phyloP scores from a whole-genome alignment of 208 protist genomes.

The Wallacemonas collosoma region DNA sequence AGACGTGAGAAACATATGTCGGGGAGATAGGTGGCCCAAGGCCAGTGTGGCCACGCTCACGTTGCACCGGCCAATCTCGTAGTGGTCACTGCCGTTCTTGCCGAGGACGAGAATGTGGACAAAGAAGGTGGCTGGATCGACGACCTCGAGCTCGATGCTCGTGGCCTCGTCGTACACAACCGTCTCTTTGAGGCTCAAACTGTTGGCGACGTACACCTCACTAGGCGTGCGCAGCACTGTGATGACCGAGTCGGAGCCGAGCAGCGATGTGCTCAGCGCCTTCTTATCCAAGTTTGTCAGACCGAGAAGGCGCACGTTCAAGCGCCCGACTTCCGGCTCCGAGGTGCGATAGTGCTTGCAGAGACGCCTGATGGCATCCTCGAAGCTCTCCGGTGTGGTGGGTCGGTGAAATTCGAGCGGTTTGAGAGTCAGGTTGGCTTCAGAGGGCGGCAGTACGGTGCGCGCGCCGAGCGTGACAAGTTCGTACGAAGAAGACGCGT shows the following conservation, averaged over 20 bases:
- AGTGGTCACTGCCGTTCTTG: constrained; percentile 25
- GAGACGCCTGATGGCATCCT: constrained; percentile 54
- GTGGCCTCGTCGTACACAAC: constrained; percentile 50
- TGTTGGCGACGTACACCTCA: constrained; percentile 56
- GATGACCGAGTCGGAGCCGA: constrained; percentile 59
- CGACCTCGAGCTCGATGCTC: constrained; percentile 47
- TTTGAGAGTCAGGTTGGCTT: constrained; percentile 4
- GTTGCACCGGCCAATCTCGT: constrained; percentile 68
- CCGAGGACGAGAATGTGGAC: constrained; percentile 69
- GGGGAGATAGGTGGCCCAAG: constrained; percentile 39
- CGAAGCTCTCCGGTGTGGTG: constrained; percentile 50
- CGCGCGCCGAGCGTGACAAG: constrained; percentile 5
- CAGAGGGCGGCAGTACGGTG: not conserved
- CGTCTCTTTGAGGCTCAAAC: constrained; percentile 39
- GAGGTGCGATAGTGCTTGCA: constrained; percentile 46
- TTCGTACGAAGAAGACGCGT: not conserved
- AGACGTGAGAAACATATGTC: constrained; percentile 67
- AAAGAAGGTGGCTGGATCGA: constrained; percentile 49
- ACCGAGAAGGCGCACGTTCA: constrained; percentile 58
- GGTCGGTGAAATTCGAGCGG: constrained; percentile 33
- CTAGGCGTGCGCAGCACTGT: constrained; percentile 61
- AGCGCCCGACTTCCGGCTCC: constrained; percentile 40
- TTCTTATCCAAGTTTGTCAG: constrained; percentile 66
- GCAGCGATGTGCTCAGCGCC: constrained; percentile 39
- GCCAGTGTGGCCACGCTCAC: constrained; percentile 56